These are phyloP conservation scores for Paecilomyces sp. DNA, from an alignment of 2,329 filamentous ascomycete genomes.

Conservation along the genomic window DNA sequence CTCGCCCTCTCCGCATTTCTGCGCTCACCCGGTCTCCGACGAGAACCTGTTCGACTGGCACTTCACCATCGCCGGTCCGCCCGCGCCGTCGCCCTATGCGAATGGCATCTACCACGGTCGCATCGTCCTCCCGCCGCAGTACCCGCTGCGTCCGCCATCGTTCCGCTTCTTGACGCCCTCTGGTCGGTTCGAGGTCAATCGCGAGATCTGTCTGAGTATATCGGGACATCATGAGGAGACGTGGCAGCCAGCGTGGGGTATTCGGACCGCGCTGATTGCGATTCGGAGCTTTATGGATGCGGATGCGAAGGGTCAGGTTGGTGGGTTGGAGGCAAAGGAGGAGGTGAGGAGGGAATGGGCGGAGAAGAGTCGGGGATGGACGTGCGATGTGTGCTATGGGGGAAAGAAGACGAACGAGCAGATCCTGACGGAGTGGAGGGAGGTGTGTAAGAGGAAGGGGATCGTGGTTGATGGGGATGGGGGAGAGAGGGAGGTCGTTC, in stretches of 20 bases:
- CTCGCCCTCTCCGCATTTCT: conserved; percentile 76
- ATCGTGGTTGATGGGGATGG: conserved; percentile 33
- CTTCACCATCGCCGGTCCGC: conserved; percentile 90
- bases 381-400: conserved; percentile 59
- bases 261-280: conserved; percentile 74
- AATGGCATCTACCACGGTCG: conserved; percentile 89
- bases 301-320: conserved; percentile 78
- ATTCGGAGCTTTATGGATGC: conserved; percentile 91
- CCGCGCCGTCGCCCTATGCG: conserved; percentile 67
- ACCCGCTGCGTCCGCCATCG: conserved; percentile 85
- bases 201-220: conserved; percentile 93
- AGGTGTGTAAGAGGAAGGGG: conserved; percentile 42
- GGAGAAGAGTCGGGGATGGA: conserved; percentile 56
- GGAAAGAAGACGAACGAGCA: conserved; percentile 59
- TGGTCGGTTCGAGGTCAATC: conserved; percentile 90
- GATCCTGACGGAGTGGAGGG: conserved; percentile 65
- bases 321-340: conserved; percentile 72
- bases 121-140: conserved; percentile 81
- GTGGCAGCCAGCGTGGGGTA: conserved; percentile 97
- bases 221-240: conserved; percentile 95
- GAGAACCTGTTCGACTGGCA: conserved; percentile 97
- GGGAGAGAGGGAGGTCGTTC: conserved; percentile 30
- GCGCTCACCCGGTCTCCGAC: conserved; percentile 71
- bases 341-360: conserved; percentile 64
- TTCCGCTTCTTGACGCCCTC: conserved; percentile 92